These are phyloP conservation scores for Hypoxylon subgilvum DNA, from an alignment of 495 filamentous ascomycete species.

Conservation along the genomic window DNA sequence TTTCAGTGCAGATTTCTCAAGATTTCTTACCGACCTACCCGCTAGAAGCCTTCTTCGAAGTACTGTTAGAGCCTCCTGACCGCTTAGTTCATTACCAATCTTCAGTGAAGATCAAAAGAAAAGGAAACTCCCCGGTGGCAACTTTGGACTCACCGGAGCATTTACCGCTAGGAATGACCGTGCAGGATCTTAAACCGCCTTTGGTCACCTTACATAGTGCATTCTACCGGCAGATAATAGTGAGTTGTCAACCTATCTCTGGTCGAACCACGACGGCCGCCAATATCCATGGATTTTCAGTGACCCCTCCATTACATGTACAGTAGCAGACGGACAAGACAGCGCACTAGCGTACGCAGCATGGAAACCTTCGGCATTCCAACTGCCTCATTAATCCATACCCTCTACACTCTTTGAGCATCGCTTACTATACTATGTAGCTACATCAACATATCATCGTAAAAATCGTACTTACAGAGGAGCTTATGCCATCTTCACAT, in stretches of 20 bases:
- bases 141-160: conserved; percentile 2
- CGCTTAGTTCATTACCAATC: not conserved
- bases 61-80: conserved; percentile 15
- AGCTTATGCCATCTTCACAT: not conserved
- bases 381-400: conserved; percentile 2
- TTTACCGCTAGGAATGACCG: conserved; percentile 10
- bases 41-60: conserved; percentile 7
- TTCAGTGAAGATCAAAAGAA: conserved; percentile 13
- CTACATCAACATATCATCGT: too few relatives aligned
- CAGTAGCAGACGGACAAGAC: conserved; percentile 15
- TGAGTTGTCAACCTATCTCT: conserved; percentile 21
- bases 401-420: not conserved
- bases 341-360: conserved; percentile 10
- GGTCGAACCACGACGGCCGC: conserved; percentile 26
- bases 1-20: not conserved
- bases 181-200: not conserved
- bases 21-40: too few relatives aligned
- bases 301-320: conserved; percentile 29
- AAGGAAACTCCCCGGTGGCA: conserved; percentile 21
- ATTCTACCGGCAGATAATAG: conserved; percentile 35
- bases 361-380: conserved; percentile 30
- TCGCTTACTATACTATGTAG: conserved; percentile 36
- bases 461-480: too few relatives aligned
- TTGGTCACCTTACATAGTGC: conserved; percentile 7
- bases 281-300: conserved; percentile 7